Evolutionary conservation across 139 green algal genomes (phyloP).

Genomic region (Chlorella sp.): DNA sequence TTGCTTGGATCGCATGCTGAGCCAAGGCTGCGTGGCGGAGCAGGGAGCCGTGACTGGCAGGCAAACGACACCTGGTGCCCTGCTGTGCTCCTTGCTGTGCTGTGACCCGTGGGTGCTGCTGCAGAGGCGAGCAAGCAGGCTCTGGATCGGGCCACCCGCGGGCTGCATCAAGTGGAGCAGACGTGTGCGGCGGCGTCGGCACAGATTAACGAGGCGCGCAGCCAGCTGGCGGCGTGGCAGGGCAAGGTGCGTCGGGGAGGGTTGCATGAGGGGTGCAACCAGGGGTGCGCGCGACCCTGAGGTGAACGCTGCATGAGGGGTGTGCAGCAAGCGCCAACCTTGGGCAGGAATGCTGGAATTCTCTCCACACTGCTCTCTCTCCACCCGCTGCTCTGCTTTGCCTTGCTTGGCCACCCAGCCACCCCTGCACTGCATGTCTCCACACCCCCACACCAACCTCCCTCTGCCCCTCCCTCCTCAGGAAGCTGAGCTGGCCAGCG

Average conservation of each 20-base stretch:
- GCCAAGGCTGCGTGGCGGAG: not conserved
- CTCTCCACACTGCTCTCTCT: too few species aligned
- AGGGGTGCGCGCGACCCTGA: not conserved
- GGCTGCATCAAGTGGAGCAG: not conserved
- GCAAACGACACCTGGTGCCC: not conserved
- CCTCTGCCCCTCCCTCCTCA: not conserved
- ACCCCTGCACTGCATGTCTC: not conserved
- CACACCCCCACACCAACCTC: not conserved
- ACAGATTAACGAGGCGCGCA: slow-evolving; percentile 10
- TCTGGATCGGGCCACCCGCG: not conserved
- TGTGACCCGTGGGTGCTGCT: not conserved
- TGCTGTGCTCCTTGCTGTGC: not conserved
- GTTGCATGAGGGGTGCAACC: not conserved
- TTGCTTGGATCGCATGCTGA: not conserved
- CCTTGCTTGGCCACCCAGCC: not conserved
- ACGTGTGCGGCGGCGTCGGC: not conserved
- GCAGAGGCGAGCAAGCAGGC: not conserved
- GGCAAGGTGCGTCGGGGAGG: not conserved
- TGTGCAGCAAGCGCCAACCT: not conserved
- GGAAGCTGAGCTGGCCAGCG: slow-evolving; percentile 5
- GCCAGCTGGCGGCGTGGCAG: slow-evolving; percentile 27
- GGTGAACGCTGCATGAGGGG: too few species aligned
- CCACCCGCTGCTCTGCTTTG: not conserved
- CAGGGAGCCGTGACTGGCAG: not conserved
- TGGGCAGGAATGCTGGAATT: not conserved